phyloP scores from a whole-genome alignment of 2,329 filamentous ascomycete species.

The Talaromyces sp. region DNA sequence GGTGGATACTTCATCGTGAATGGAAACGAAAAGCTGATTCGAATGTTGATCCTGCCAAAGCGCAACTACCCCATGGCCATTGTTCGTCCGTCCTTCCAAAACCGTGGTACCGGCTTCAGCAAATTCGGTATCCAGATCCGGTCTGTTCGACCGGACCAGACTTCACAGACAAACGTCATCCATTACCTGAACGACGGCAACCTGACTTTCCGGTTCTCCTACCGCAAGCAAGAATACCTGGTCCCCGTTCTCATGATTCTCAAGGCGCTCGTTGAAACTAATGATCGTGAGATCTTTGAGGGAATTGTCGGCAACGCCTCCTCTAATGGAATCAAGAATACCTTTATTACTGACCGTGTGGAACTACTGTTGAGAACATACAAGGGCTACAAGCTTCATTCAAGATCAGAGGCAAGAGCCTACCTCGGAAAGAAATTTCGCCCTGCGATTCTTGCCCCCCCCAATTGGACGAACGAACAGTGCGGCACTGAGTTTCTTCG shows the following conservation, averaged over 20 bases:
- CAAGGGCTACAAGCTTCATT: slow-evolving; percentile 83
- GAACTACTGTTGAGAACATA: slow-evolving; percentile 89
- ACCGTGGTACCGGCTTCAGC: slow-evolving; percentile 81
- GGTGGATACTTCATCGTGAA: slow-evolving; percentile 98
- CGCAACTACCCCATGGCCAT: slow-evolving; percentile 96
- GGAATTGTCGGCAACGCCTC: slow-evolving; percentile 74
- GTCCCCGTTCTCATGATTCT: slow-evolving; percentile 94
- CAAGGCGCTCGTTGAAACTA: slow-evolving; percentile 91
- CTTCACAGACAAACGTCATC: slow-evolving; percentile 92
- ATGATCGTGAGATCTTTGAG: slow-evolving; percentile 93
- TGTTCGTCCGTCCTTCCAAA: slow-evolving; percentile 80
- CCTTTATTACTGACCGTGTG: slow-evolving; percentile 90
- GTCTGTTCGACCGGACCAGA: slow-evolving; percentile 93
- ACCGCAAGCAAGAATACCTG: slow-evolving; percentile 96
- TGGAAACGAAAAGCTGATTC: slow-evolving; percentile 93
- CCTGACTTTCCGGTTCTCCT: slow-evolving; percentile 94
- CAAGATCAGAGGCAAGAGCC: slow-evolving; percentile 71
- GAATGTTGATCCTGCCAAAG: slow-evolving; percentile 82
- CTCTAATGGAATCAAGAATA: slow-evolving; percentile 75
- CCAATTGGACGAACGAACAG: slow-evolving; percentile 80
- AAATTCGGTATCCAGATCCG: slow-evolving; percentile 86
- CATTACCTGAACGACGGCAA: slow-evolving; percentile 96
- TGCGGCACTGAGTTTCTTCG: slow-evolving; percentile 87
- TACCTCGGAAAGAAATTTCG: slow-evolving; percentile 90
- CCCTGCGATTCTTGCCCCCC: slow-evolving; percentile 75